Percentiles rank a stretch among this genome's conserved stretches.
Conservation (phyloP, 148 eudicot genomes). For the Fallopia convolvulus region DNA sequence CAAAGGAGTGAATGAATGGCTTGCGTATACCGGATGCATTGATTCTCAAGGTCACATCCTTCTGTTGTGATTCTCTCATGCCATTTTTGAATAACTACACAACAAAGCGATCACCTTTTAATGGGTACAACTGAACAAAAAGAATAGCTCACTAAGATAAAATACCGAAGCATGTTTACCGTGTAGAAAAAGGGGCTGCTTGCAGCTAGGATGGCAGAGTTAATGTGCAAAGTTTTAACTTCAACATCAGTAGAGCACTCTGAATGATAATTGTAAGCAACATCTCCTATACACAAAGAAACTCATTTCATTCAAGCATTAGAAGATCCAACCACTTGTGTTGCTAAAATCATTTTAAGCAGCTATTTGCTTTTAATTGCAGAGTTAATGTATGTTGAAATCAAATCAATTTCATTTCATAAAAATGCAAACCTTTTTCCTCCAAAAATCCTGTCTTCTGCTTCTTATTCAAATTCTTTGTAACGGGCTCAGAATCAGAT, state of each 20-base stretch:
- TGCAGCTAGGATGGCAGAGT: conserved; percentile 91
- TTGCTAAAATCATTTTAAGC: too few species aligned
- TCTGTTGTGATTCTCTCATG: conserved; percentile 90
- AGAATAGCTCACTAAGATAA: not conserved
- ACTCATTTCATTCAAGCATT: too few species aligned
- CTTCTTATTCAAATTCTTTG: conserved; percentile 36
- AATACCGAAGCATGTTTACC: conserved; percentile 25
- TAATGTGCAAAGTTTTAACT: conserved; percentile 36
- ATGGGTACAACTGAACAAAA: not conserved
- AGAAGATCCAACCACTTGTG: too few species aligned
- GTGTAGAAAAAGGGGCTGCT: conserved; percentile 92
- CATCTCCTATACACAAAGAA: not conserved
- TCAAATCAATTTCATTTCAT: too few species aligned
- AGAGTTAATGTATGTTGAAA: too few species aligned
- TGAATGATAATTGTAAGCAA: too few species aligned
- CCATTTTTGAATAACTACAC: conserved; percentile 79
- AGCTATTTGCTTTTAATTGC: too few species aligned
- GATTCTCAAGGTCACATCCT: conserved; percentile 57
- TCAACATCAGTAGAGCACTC: too few species aligned
- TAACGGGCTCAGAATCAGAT: conserved; percentile 19
- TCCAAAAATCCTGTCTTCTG: conserved; percentile 38
- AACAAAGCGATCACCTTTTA: not conserved
- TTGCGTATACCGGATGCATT: not conserved
- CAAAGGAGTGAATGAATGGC: too few species aligned
- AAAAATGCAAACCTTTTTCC: too few species aligned